These are phyloP conservation scores for Orbilia javanica DNA, from an alignment of 2,329 filamentous ascomycete genomes.

Conservation along the genomic window DNA sequence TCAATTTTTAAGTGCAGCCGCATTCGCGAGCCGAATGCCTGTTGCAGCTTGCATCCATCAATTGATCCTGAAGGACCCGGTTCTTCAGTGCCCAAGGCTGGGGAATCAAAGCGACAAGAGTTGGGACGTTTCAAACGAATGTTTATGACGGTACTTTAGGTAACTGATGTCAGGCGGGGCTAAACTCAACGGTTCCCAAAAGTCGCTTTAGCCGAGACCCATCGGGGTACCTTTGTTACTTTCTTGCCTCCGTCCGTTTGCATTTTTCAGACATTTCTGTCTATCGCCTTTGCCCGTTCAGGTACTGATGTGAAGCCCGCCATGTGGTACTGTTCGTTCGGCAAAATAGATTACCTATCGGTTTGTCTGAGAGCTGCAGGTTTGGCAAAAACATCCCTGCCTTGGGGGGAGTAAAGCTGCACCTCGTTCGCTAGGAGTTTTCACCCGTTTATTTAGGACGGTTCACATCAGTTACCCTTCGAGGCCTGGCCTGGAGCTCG, in stretches of 20 bases:
- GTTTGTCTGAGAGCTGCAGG: slow-evolving; percentile 21
- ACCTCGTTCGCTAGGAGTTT: slow-evolving; percentile 49
- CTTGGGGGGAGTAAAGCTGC: not conserved
- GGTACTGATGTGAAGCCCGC: slow-evolving; percentile 52
- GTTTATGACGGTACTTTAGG: slow-evolving; percentile 22
- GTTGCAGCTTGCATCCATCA: slow-evolving; percentile 3
- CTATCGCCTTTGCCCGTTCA: slow-evolving; percentile 45
- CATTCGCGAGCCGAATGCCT: slow-evolving; percentile 9
- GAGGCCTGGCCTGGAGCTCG: not conserved
- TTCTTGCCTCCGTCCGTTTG: slow-evolving; percentile 21
- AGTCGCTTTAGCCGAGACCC: slow-evolving; percentile 49
- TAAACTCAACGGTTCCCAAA: slow-evolving; percentile 25
- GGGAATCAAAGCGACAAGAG: not conserved
- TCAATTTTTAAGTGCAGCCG: slow-evolving; percentile 17
- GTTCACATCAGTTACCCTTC: not conserved
- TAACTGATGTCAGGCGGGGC: slow-evolving; percentile 55
- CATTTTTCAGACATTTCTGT: slow-evolving; percentile 1
- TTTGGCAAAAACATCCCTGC: slow-evolving; percentile 37
- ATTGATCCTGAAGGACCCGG: slow-evolving; percentile 9
- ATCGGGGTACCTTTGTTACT: not conserved
- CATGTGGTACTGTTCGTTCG: slow-evolving; percentile 53
- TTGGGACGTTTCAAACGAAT: not conserved
- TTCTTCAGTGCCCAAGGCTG: not conserved
- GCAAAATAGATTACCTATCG: slow-evolving; percentile 48
- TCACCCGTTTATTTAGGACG: slow-evolving; percentile 27